phyloP scores from a whole-genome alignment of 2,329 filamentous ascomycete species.

The Penicillium vulpinum region DNA sequence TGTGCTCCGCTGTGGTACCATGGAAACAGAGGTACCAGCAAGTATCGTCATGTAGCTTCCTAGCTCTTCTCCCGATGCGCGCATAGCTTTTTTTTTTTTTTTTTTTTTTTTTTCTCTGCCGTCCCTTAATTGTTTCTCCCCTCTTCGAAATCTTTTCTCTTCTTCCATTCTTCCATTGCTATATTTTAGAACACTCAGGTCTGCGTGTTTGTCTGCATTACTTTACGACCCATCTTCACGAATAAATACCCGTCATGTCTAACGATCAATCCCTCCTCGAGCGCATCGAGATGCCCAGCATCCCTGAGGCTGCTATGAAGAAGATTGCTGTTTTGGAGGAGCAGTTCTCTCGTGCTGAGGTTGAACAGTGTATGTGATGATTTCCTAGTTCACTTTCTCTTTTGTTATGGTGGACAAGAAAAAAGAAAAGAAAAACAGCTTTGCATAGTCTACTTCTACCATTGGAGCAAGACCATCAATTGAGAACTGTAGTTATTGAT shows the following conservation, averaged over 20 bases:
- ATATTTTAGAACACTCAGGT: neutral
- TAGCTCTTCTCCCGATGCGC: slow-evolving; percentile 17
- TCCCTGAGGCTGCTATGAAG: slow-evolving; percentile 49
- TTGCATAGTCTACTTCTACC: neutral
- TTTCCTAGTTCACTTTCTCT: neutral
- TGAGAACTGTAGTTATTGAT: neutral
- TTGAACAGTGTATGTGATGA: slow-evolving; percentile 70
- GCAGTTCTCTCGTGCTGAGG: slow-evolving; percentile 80
- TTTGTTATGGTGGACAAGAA: neutral
- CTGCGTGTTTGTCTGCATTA: slow-evolving; percentile 8
- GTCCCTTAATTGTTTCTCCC: slow-evolving; percentile 7
- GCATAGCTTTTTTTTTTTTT: slow-evolving; percentile 22
- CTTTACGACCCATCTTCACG: neutral
- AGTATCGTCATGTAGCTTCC: slow-evolving; percentile 12
- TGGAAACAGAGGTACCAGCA: slow-evolving; percentile 3
- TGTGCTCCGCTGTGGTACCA: neutral
- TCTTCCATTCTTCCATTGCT: neutral
- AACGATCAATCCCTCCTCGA: slow-evolving; percentile 36
- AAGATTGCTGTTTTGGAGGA: slow-evolving; percentile 77
- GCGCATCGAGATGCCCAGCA: slow-evolving; percentile 34
- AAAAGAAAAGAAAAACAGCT: neutral
- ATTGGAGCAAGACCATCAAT: neutral
- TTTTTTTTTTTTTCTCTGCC: neutral
- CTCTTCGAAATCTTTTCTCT: slow-evolving; percentile 2
- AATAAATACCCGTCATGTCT: slow-evolving; percentile 19